A percentile compares a stretch with the other conserved stretches of the same genome.
Conservation (phyloP, 331 rosid genomes). For the Erythrophleum ivorense region DNA sequence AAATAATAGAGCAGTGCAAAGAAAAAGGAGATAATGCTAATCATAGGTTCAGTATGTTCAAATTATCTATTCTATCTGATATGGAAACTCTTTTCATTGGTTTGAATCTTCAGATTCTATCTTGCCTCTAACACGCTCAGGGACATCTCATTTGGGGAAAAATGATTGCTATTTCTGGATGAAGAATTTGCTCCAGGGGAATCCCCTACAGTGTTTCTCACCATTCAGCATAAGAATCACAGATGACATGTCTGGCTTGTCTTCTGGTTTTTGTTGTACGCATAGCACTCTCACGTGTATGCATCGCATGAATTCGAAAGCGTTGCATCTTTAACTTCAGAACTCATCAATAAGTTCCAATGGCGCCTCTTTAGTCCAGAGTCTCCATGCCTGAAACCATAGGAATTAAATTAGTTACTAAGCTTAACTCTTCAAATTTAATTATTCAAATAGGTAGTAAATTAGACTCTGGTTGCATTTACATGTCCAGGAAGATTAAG, state of each 20-base stretch:
- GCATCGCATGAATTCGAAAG: constrained; percentile 20
- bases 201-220: constrained; percentile 22
- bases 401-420: background rate
- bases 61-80: too few relatives aligned
- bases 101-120: constrained; percentile 12
- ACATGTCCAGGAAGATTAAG: constrained; percentile 50
- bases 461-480: background rate
- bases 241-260: constrained; percentile 32
- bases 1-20: too few relatives aligned
- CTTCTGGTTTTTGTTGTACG: constrained; percentile 30
- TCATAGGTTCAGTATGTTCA: too few relatives aligned
- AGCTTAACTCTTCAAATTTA: background rate
- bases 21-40: too few relatives aligned
- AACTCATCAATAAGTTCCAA: constrained; percentile 13
- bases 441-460: background rate
- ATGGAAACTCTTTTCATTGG: too few relatives aligned
- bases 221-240: constrained; percentile 40
- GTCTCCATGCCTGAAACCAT: constrained; percentile 33
- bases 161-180: background rate
- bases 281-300: constrained; percentile 37
- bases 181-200: constrained; percentile 4
- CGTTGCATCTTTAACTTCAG: background rate
- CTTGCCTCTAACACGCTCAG: constrained; percentile 34
- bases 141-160: constrained; percentile 31
- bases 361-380: constrained; percentile 27